Evolutionary conservation across 306 rosid genomes (phyloP).

Genomic region (Castanea mollissima): DNA sequence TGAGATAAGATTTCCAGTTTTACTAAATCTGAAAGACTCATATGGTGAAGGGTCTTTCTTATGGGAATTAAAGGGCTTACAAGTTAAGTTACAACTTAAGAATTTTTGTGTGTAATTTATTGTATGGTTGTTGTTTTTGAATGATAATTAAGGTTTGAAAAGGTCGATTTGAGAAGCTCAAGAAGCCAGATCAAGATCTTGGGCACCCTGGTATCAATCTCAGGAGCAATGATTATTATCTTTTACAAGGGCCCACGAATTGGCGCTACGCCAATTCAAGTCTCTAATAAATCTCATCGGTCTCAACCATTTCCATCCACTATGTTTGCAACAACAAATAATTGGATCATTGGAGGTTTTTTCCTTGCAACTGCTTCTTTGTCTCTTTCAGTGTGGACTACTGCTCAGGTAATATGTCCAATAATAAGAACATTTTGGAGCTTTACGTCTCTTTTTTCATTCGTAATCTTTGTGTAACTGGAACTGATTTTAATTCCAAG

Average conservation of each 20-base stretch:
- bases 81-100: too few relatives aligned
- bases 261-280: not conserved
- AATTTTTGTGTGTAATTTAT: not conserved
- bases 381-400: slow-evolving; percentile 45
- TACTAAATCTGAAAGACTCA: not conserved
- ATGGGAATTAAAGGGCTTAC: too few relatives aligned
- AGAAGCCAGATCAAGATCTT: slow-evolving; percentile 37
- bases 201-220: slow-evolving; percentile 40
- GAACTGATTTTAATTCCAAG: slow-evolving; percentile 23
- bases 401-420: slow-evolving; percentile 40
- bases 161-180: slow-evolving; percentile 34
- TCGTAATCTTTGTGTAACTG: not conserved
- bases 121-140: not conserved
- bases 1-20: not conserved
- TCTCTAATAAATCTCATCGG: not conserved
- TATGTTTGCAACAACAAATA: slow-evolving; percentile 21
- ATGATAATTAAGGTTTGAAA: slow-evolving; percentile 37
- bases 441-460: not conserved
- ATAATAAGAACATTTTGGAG: not conserved
- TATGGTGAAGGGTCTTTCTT: too few relatives aligned
- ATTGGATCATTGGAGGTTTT: slow-evolving; percentile 59
- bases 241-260: slow-evolving; percentile 55
- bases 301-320: not conserved
- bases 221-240: slow-evolving; percentile 46
- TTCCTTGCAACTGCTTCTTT: slow-evolving; percentile 45